Evolutionary conservation across 179 eudicot species (phyloP).

Genomic region (Beta corolliflora): DNA sequence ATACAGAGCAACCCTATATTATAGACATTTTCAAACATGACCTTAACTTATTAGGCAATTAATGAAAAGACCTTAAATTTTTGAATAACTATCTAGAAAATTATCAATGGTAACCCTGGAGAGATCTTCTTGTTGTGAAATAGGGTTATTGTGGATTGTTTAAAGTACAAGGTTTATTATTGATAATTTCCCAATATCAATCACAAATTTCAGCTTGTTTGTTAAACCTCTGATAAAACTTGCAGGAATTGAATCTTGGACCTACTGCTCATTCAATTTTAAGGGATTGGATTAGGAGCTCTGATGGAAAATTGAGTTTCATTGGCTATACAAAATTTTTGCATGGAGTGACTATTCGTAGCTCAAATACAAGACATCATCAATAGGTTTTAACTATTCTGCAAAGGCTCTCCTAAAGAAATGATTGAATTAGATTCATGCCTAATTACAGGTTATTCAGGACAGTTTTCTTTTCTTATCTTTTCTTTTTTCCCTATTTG

Average conservation of each 20-base stretch:
- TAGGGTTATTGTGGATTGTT: too few species aligned
- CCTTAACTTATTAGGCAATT: too few species aligned
- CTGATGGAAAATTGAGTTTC: constrained; percentile 83
- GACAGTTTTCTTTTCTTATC: constrained; percentile 19
- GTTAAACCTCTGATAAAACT: background rate
- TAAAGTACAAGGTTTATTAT: too few species aligned
- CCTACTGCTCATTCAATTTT: constrained; percentile 58
- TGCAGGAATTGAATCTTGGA: constrained; percentile 91
- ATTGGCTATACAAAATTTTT: constrained; percentile 91
- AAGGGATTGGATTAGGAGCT: constrained; percentile 80
- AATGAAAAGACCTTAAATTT: too few species aligned
- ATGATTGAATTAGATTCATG: constrained; percentile 28
- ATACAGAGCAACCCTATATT: too few species aligned
- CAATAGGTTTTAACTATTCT: constrained; percentile 26
- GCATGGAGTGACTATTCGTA: constrained; percentile 91
- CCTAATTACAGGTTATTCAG: constrained; percentile 26
- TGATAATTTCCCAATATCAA: too few species aligned
- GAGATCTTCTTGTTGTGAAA: too few species aligned
- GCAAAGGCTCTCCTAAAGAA: constrained; percentile 1
- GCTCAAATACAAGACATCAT: constrained; percentile 60
- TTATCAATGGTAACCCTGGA: too few species aligned
- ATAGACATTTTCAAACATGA: too few species aligned
- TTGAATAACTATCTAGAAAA: too few species aligned
- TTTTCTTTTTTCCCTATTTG: background rate
- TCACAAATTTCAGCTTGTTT: background rate